These are phyloP conservation scores for Excoecaria agallocha DNA, from an alignment of 345 rosid species.

Conservation along the genomic window DNA sequence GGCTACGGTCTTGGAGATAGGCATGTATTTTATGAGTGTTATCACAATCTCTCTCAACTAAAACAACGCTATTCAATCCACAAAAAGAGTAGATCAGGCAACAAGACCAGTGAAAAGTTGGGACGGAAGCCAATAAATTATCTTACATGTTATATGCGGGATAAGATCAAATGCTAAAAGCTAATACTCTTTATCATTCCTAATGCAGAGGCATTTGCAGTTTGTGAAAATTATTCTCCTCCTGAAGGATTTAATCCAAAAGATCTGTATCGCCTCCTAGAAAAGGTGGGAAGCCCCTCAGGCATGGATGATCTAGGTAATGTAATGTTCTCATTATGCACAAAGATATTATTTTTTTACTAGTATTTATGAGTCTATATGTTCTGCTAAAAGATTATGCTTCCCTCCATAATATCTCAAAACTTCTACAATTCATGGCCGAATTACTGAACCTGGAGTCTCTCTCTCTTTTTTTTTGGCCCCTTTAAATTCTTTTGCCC, in stretches of 20 bases:
- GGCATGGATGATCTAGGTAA: constrained; percentile 85
- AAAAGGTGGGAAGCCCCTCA: constrained; percentile 87
- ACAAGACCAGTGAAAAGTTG: background rate
- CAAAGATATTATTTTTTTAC: background rate
- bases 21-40: background rate
- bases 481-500: background rate
- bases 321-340: background rate
- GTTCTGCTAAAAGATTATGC: background rate
- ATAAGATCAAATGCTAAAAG: background rate
- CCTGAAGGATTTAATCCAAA: constrained; percentile 81
- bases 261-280: constrained; percentile 76
- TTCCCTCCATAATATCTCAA: background rate
- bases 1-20: no score
- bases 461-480: background rate
- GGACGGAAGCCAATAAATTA: background rate
- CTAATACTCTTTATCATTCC: constrained; percentile 14
- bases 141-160: background rate
- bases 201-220: constrained; percentile 86
- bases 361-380: background rate
- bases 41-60: background rate
- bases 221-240: constrained; percentile 90
- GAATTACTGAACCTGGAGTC: no score
- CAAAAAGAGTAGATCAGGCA: background rate
- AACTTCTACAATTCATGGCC: background rate
- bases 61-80: background rate